Percentiles rank a stretch among this genome's conserved stretches.
Evolutionary conservation across 495 filamentous ascomycete genomes (phyloP).

Genomic region (Schizothecium vesticola): DNA sequence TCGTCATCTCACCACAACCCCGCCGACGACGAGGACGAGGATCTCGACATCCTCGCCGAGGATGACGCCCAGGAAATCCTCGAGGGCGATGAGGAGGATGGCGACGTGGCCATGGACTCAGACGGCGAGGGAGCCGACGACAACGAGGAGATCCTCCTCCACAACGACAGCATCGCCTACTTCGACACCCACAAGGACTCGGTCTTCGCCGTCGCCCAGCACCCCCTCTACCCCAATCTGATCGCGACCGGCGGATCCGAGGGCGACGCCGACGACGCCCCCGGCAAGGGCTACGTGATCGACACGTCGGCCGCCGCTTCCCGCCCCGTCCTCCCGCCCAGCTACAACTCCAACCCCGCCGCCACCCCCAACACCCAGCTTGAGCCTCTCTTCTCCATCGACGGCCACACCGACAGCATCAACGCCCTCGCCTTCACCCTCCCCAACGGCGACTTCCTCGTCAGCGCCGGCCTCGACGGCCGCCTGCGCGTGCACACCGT

Average conservation of each 20-base stretch:
- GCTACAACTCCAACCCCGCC: constrained; percentile 64
- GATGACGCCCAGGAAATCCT: constrained; percentile 55
- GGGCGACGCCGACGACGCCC: constrained; percentile 63
- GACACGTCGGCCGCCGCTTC: constrained; percentile 62
- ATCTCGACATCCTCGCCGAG: constrained; percentile 58
- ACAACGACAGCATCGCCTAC: constrained; percentile 88
- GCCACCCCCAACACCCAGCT: constrained; percentile 53
- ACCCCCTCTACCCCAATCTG: constrained; percentile 71
- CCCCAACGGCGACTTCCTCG: constrained; percentile 75
- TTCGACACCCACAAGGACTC: constrained; percentile 85
- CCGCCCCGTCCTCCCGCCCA: constrained; percentile 60
- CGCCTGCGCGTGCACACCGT: constrained; percentile 65
- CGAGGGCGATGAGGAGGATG: constrained; percentile 59
- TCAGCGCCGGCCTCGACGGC: constrained; percentile 80
- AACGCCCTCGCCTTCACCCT: constrained; percentile 80
- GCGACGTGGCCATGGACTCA: constrained; percentile 38
- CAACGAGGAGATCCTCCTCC: constrained; percentile 66
- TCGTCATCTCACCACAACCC: constrained; percentile 23
- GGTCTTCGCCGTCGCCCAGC: constrained; percentile 89
- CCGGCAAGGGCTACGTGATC: constrained; percentile 65
- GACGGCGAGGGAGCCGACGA: constrained; percentile 45
- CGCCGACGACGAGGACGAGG: constrained; percentile 41
- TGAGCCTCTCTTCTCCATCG: constrained; percentile 59
- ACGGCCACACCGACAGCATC: constrained; percentile 86
- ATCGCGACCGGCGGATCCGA: constrained; percentile 83